A percentile compares a stretch with the other conserved stretches of the same genome.
Conservation (phyloP, 106 monocot species). For the Phalaenopsis aphrodite region DNA sequence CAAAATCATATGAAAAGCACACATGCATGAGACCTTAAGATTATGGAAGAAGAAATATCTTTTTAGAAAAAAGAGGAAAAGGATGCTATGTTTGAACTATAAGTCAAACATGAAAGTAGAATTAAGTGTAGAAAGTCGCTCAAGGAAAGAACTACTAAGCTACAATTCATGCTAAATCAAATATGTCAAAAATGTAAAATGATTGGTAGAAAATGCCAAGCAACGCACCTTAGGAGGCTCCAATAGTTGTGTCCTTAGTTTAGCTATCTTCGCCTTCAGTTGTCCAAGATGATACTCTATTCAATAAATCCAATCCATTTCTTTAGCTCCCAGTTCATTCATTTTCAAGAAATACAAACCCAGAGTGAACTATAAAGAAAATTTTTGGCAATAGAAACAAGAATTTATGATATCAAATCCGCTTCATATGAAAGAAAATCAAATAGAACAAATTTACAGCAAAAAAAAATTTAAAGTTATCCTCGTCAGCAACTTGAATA, state of each 20-base stretch:
- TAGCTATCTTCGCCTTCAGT: constrained; percentile 96
- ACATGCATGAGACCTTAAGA: not conserved
- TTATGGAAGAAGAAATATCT: not conserved
- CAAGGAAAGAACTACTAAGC: not conserved
- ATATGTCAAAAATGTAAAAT: not conserved
- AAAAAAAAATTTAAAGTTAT: not conserved
- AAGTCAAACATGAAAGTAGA: not conserved
- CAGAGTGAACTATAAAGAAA: not conserved
- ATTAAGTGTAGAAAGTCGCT: not conserved
- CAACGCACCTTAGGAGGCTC: constrained; percentile 96
- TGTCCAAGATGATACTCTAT: constrained; percentile 99
- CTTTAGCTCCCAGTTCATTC: not conserved
- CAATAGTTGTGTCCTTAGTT: constrained; percentile 88
- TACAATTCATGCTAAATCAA: not conserved
- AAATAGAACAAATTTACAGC: not conserved
- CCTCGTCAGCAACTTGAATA: not conserved
- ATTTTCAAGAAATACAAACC: not conserved
- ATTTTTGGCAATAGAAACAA: not conserved
- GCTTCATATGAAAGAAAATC: not conserved
- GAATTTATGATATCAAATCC: not conserved
- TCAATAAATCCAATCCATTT: constrained; percentile 2
- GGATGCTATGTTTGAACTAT: not conserved
- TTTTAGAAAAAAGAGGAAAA: not conserved
- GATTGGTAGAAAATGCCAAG: not conserved
- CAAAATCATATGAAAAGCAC: not conserved